Conservation (phyloP, 257 asterid genomes). For the Solanum appendiculatum region DNA sequence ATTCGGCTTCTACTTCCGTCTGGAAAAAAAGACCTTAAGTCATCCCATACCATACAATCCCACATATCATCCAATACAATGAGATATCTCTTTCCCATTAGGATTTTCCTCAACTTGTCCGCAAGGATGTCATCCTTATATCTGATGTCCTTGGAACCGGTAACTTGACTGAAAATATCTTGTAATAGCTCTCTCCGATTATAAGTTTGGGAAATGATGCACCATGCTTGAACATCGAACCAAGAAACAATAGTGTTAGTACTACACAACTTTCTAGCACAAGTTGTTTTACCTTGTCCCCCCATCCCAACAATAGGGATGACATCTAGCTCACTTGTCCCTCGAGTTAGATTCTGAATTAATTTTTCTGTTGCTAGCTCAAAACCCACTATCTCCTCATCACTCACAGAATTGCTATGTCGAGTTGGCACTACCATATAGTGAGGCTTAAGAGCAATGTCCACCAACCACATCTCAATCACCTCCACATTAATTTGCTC, state of each 20-base stretch:
- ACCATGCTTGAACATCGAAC: background rate
- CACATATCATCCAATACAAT: slow-evolving; percentile 7
- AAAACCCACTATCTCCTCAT: background rate
- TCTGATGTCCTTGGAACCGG: background rate
- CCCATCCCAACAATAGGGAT: background rate
- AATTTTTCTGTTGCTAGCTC: background rate
- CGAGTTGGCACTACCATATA: background rate
- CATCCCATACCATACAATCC: background rate
- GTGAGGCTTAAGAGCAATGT: background rate
- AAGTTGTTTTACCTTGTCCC: background rate
- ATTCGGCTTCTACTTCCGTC: background rate
- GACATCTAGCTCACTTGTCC: background rate
- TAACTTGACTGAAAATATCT: background rate
- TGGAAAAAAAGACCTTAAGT: background rate
- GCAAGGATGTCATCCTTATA: background rate
- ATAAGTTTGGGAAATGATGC: background rate
- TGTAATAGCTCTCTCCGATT: background rate
- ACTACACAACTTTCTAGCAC: background rate
- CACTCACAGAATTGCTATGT: background rate
- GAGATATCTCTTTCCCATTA: background rate
- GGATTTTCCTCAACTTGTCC: background rate
- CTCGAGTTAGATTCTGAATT: background rate
- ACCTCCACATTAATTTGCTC: background rate
- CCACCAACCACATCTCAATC: background rate
- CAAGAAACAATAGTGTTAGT: background rate